Conservation (phyloP, 2,329 filamentous ascomycete species). For the Claviceps monticola region DNA sequence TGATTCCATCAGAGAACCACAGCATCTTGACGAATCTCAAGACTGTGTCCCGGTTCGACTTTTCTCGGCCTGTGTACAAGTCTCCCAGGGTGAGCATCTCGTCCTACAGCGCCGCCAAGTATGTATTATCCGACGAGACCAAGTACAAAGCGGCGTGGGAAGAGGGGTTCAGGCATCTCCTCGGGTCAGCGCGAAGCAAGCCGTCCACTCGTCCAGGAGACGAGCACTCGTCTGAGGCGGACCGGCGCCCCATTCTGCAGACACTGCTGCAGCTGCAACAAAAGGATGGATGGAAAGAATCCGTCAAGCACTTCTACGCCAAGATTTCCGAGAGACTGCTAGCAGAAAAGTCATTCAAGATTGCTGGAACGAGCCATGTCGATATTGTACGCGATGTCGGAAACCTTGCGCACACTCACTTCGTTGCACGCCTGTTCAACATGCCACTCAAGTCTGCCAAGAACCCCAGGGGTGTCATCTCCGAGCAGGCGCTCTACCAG, state of each 20-base stretch:
- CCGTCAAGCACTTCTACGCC: slow-evolving; percentile 55
- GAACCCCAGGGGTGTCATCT: slow-evolving; percentile 44
- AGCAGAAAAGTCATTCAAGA: slow-evolving; percentile 47
- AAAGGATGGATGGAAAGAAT: slow-evolving; percentile 44
- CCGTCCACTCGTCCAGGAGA: slow-evolving; percentile 33
- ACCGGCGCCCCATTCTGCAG: background rate
- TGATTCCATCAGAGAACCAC: slow-evolving; percentile 56
- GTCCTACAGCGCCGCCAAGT: slow-evolving; percentile 46
- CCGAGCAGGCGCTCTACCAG: slow-evolving; percentile 43
- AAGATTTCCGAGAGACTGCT: slow-evolving; percentile 48
- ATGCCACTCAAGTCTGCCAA: slow-evolving; percentile 51
- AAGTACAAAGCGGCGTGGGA: slow-evolving; percentile 55
- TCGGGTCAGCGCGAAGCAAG: slow-evolving; percentile 39
- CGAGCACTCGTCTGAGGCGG: background rate
- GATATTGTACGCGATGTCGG: slow-evolving; percentile 59
- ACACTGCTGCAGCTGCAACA: slow-evolving; percentile 46
- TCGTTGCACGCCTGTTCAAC: slow-evolving; percentile 48
- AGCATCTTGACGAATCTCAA: slow-evolving; percentile 56
- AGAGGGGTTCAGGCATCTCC: slow-evolving; percentile 46
- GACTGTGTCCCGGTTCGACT: slow-evolving; percentile 56
- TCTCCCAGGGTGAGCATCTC: slow-evolving; percentile 40
- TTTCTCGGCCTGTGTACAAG: slow-evolving; percentile 41
- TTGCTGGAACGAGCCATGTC: slow-evolving; percentile 42
- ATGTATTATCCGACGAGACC: slow-evolving; percentile 45
- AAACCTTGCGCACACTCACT: slow-evolving; percentile 52